Conservation (phyloP, 192 early-diverging fungal genomes). For the Dimargaris xerosporica region DNA sequence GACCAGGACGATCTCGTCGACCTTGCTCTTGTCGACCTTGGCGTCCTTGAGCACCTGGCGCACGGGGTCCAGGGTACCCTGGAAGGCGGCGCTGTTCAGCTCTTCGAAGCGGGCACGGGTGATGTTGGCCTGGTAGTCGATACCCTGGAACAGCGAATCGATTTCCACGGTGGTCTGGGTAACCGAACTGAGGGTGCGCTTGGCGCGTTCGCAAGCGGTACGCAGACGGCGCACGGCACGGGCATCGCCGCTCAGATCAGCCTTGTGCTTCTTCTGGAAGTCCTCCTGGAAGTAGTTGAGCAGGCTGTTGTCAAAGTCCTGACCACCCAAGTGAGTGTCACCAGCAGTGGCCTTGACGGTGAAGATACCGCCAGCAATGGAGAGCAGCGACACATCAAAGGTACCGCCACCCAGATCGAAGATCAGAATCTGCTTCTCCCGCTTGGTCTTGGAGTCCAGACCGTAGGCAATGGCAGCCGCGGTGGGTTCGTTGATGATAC, state of each 20-base stretch:
- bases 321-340: constrained; percentile 98
- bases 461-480: constrained; percentile 99
- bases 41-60: constrained; percentile 62
- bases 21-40: constrained; percentile 52
- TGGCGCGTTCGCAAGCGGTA: constrained; percentile 59
- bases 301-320: constrained; percentile 98
- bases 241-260: constrained; percentile 54
- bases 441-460: constrained; percentile 81
- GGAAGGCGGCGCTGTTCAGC: constrained; percentile 47
- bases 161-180: constrained; percentile 53
- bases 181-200: constrained; percentile 59
- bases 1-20: constrained; percentile 69
- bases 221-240: constrained; percentile 61
- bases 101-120: constrained; percentile 72
- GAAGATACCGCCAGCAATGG: constrained; percentile 96
- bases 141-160: constrained; percentile 59
- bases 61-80: constrained; percentile 54
- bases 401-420: constrained; percentile 98
- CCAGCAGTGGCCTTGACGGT: constrained; percentile 98
- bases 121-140: constrained; percentile 58
- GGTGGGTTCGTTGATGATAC: constrained; percentile 99
- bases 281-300: constrained; percentile 83
- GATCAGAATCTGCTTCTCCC: constrained; percentile 88
- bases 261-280: constrained; percentile 27
- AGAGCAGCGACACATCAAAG: constrained; percentile 93